Conservation (phyloP, 257 asterid genomes). For the Asclepias syriaca region DNA sequence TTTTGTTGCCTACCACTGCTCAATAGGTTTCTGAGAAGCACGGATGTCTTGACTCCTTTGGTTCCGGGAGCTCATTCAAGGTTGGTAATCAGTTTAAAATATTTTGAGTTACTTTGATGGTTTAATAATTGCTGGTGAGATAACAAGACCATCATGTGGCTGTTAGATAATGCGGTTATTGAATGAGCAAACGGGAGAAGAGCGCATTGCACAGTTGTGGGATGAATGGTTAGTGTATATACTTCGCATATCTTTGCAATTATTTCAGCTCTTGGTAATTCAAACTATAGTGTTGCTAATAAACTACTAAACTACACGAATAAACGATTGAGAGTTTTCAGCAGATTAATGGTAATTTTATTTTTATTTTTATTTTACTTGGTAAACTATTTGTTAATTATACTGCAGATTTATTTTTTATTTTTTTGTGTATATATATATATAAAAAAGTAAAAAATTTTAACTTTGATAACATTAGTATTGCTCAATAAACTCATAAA, state of each 20-base stretch:
- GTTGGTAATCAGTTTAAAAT: constrained; percentile 33
- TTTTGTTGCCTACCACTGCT: constrained; percentile 12
- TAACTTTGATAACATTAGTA: too few species aligned
- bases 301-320: neutral
- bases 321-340: neutral
- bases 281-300: neutral
- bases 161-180: constrained; percentile 70
- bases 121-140: constrained; percentile 14
- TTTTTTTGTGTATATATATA: too few species aligned
- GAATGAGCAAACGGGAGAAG: constrained; percentile 84
- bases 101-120: constrained; percentile 20
- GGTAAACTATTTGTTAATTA: too few species aligned
- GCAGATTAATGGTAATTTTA: neutral
- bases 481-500: too few species aligned
- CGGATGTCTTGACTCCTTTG: constrained; percentile 36
- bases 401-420: too few species aligned
- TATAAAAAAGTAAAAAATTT: too few species aligned
- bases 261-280: neutral
- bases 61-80: constrained; percentile 53
- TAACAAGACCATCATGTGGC: constrained; percentile 16
- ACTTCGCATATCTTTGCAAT: constrained; percentile 1
- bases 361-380: too few species aligned
- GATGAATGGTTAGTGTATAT: constrained; percentile 71
- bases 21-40: constrained; percentile 67
- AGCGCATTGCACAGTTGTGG: constrained; percentile 64